Base-by-base conservation (phyloP, 2,329 filamentous ascomycete genomes). In the Pestalotiopsis sp. region DNA sequence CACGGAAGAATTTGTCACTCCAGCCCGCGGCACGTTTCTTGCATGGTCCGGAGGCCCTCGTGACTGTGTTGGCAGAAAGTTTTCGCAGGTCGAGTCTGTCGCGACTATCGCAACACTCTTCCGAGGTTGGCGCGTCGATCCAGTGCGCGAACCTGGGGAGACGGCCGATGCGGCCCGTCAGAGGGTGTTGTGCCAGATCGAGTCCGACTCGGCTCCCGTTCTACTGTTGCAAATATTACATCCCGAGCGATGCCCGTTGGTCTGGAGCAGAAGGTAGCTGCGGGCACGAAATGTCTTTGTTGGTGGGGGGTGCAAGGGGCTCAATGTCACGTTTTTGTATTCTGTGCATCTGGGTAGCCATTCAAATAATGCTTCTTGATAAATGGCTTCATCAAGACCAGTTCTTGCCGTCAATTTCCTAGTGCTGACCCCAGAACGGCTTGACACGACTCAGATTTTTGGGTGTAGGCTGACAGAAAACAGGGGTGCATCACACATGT, bases 121-220 rank as follows among this genome's bases (percentile, higher is more conserved):
- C 31, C 66, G 68, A 3, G 72, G 74, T 38, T 74, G 71, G 70
- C 65, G 66, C 5, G 75, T 78, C 9, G 69, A 74, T 2, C 76
- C 74, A 20, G 67, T 73, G 9, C 25, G 20, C 3, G 36, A 68
- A 4, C 52, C 64, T 0, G 71, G 71, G 1, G 75, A 76, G 67
- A 74, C 67, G 0, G 7, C 49, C 2, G 64, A 60, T 0, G 60
- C 17, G 0, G 70, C 68, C 0, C 64, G 55, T 1, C 7, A 17
- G 17, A 60, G 68, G 25, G 57, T 69, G 2, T 5, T 66, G 36
- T 4, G 57, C 9, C 36, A 66, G 12, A 71, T 71, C 12, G 31
- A 65, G 0, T 9, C 2, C 13, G 60, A 63, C 20, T n/a, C 60
- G 4, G 38, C 31, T 4, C 31, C 13, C 1, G 60, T 63, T 0